Conservation (phyloP, 2,329 filamentous ascomycete species). For the Claviceps spartinae region DNA sequence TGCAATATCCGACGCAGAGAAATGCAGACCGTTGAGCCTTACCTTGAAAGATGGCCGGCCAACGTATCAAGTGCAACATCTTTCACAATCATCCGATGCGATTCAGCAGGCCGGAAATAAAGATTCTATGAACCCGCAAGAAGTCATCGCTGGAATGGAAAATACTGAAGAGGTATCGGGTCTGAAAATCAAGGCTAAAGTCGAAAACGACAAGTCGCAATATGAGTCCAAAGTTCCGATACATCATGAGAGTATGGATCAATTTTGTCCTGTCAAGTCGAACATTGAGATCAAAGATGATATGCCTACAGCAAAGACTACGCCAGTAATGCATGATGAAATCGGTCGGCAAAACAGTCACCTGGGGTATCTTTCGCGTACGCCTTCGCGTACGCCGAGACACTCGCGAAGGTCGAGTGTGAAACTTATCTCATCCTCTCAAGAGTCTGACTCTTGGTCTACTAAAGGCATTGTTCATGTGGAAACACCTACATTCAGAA, state of each 20-base stretch:
- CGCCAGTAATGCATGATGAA: not conserved
- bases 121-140: not conserved
- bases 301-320: constrained; percentile 14
- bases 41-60: not conserved
- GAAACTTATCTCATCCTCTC: constrained; percentile 51
- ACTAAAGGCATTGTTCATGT: constrained; percentile 35
- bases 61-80: not conserved
- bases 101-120: not conserved
- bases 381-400: not conserved
- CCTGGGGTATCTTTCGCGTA: not conserved
- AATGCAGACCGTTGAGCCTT: not conserved
- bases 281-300: constrained; percentile 46
- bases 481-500: not conserved
- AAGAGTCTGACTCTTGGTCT: constrained; percentile 49
- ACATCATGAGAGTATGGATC: constrained; percentile 32
- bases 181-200: not conserved
- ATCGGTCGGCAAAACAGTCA: not conserved
- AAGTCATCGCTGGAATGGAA: not conserved
- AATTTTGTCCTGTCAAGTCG: constrained; percentile 29
- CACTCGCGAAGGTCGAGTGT: constrained; percentile 18
- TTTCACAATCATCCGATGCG: not conserved
- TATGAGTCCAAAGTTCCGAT: constrained; percentile 22
- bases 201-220: not conserved
- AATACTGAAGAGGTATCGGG: not conserved
- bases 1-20: not conserved